Base-by-base conservation (phyloP, 2,329 filamentous ascomycete species). In the Diaporthe destruens region DNA sequence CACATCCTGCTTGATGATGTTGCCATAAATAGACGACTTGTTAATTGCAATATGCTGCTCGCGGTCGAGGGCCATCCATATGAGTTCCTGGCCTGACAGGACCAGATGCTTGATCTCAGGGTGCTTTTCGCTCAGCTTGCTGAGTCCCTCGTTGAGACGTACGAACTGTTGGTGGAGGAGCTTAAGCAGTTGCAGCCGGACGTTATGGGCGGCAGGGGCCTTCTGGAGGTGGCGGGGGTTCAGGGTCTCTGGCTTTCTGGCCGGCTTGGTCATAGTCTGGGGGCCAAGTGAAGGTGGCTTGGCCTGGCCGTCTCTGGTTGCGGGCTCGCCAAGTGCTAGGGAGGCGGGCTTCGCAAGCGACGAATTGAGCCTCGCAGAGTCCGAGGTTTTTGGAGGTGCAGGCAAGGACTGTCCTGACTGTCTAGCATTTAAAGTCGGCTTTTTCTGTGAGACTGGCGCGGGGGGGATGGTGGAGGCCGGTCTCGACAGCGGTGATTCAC, bases 1-100 rank as follows among this genome's bases (percentile, higher is more conserved):
- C 72, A 98, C 92, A 44, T 91, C 91, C 76, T 94, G 93, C 79
- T 95, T 97, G 80, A 98, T 90, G 34, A 95, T 85, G 77, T 97
- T 98, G 9, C 88, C 85, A 78, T 99, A 99, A 36, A 98, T 90
- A 0, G 87, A 82, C 1, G 87, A 83, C 73, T 92, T 92, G 20
- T 91, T 90, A 16, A 85, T 86, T 1, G 95, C 95, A 9, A 90
- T 84, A 47, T 89, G 89, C 79, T 97, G 91, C 82, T 99, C 97
- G 74, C 95, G 90, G 76, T 96, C 92, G 1, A 96, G 84, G 0
- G 90, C 89, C 74, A 90, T 85, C 76, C 87, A 89, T 74, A 95
- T 92, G 29, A 95, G 85, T 57, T 91, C 88, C 78, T 94, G 90
- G 1, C 90, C 85, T 1, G 87, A 88, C 59, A 94, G 80, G 20